These are phyloP conservation scores for Saururus chinensis DNA, from an alignment of 164 flowering plant species.

Conservation along the genomic window DNA sequence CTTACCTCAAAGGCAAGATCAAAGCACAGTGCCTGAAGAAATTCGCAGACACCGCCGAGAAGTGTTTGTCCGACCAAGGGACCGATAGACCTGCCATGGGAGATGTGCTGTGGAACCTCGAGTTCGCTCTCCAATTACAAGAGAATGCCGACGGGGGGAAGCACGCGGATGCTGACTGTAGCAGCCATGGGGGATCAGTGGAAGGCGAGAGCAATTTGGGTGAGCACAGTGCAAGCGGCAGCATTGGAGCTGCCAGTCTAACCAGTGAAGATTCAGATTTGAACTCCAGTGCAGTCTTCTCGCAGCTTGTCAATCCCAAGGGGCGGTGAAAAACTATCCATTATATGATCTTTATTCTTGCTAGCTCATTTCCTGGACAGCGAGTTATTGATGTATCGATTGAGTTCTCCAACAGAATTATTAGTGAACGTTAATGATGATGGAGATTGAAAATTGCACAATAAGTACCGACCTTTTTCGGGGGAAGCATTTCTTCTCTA, in stretches of 20 bases:
- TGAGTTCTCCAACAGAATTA: too few relatives aligned
- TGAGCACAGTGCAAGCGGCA: constrained; percentile 1
- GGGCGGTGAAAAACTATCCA: constrained; percentile 28
- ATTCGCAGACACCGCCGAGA: constrained; percentile 12
- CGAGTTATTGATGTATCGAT: too few relatives aligned
- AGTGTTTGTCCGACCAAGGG: constrained; percentile 23
- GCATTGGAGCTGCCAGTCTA: constrained; percentile 9
- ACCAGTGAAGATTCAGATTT: constrained; percentile 13
- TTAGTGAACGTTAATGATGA: too few relatives aligned
- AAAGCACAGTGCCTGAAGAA: constrained; percentile 24
- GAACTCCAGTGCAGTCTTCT: constrained; percentile 22
- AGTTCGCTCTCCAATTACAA: constrained; percentile 30
- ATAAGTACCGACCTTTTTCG: too few relatives aligned
- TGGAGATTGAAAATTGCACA: too few relatives aligned
- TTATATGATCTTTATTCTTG: too few relatives aligned
- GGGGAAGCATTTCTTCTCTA: too few relatives aligned
- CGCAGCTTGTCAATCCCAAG: constrained; percentile 32
- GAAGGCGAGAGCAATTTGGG: background rate
- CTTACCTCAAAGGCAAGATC: constrained; percentile 21
- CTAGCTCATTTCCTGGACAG: too few relatives aligned
- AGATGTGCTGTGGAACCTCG: constrained; percentile 26
- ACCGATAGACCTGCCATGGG: constrained; percentile 33
- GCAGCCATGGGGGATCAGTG: background rate
- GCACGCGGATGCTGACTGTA: background rate
- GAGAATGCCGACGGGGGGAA: constrained; percentile 15